phyloP scores from a whole-genome alignment of 2,329 filamentous ascomycete species.

The Botrytis medusae region DNA sequence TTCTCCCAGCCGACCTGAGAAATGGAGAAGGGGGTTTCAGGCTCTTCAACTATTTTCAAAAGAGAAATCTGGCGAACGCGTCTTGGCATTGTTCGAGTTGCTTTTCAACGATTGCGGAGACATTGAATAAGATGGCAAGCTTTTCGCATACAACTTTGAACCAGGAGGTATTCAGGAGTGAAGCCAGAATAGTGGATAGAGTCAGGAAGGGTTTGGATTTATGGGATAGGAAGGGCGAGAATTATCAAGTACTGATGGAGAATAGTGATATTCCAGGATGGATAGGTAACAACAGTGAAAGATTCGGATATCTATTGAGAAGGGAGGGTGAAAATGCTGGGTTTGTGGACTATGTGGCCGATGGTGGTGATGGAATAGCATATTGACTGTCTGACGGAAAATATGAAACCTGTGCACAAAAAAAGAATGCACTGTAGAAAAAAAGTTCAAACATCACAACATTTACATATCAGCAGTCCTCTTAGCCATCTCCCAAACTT shows the following conservation, averaged over 20 bases:
- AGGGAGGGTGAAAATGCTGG: conserved; percentile 30
- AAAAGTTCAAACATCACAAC: background rate
- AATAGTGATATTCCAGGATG: conserved; percentile 47
- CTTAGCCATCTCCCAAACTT: background rate
- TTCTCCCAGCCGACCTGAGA: conserved; percentile 45
- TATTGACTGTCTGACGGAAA: background rate
- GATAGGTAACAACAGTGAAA: conserved; percentile 34
- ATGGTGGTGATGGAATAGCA: conserved; percentile 31
- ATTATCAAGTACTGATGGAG: conserved; percentile 41
- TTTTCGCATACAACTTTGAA: conserved; percentile 46
- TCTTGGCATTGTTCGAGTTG: conserved; percentile 50
- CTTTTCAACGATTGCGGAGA: conserved; percentile 44
- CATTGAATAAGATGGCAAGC: conserved; percentile 44
- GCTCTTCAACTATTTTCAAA: conserved; percentile 28
- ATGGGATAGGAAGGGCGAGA: conserved; percentile 40
- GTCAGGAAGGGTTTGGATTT: conserved; percentile 47
- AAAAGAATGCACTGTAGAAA: background rate
- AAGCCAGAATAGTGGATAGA: conserved; percentile 43
- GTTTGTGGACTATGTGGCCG: conserved; percentile 27
- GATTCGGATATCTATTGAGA: conserved; percentile 30
- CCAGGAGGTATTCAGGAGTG: conserved; percentile 43
- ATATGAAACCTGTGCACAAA: background rate
- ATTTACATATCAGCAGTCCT: background rate
- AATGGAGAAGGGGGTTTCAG: conserved; percentile 30
- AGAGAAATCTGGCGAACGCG: conserved; percentile 42